Base-by-base conservation (phyloP, 805 yeast genomes). In the Spathaspora hagerdaliae region DNA sequence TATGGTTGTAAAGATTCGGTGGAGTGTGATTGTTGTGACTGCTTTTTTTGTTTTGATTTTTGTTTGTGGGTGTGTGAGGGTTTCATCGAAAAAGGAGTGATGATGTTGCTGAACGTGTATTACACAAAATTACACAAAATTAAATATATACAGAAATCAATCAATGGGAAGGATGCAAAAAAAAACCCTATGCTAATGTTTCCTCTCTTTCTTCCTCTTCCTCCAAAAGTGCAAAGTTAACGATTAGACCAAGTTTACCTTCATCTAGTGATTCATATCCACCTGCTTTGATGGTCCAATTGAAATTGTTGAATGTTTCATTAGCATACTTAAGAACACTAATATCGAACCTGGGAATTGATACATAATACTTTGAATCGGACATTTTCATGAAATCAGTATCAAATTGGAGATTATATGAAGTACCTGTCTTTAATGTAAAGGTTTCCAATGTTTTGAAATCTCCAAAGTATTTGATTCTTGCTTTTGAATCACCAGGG, bases 371-470 rank as follows among this genome's bases (percentile, higher is more conserved):
- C 32, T 71, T 64, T 3, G 80, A 71, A 52, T 75, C 71, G 15
- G 75, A 67, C 63, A 81, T 55, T 39, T 76, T 77, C 26, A 83
- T 54, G 43, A 73, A 73, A 27, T 78, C 76, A 2, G 85, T 81
- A 50, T 73, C 77, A 54, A 83, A 83, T 46, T 75, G 78, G 45
- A 82, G 68, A 19, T 57, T 52, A 49, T 82, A 82, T 5, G 60
- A 53, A 14, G 53, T 44, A 24, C 64, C 69, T 7, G 65, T 57
- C 19, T 62, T 46, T 51, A 79, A 81, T 1, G 48, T 55, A 48
- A 77, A 79, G 11, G 57, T 48, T 36, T 66, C 54, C 42, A 82
- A 68, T 42, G 72, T 58, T 0, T 58, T 54, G 10, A 56, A 44
- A 27, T 68, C 58, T 45, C 73, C 65, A 59, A 77, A 83, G 51